Base-by-base conservation (phyloP, 768 basidiomycete genomes). In the Chalciporus pseudorubinellus region DNA sequence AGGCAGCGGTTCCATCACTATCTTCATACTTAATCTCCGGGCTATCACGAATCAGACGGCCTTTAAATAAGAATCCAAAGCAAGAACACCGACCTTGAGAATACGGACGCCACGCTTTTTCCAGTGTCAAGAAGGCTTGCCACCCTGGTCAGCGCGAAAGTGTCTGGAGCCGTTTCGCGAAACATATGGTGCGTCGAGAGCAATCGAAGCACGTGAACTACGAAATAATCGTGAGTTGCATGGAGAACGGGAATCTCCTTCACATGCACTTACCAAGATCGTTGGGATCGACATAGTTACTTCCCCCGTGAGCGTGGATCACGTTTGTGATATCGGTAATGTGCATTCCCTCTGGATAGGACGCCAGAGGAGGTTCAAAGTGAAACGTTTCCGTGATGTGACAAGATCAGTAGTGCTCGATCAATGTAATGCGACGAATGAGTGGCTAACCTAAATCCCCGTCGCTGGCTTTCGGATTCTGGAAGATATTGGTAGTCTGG, bases 181-280 rank as follows among this genome's bases (percentile, higher is more conserved):
- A 87, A 73, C 46, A 91, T 79, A 64, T 91, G 88, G 61, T 89
- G 87, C 0, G 89, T 88, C 11, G 88, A 87, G 40, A 92, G 77
- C 20, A 90, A 74, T 39, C 89, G 84, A 36, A 92, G 77, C 29
- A 81, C 77, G 60, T 90, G 89, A 4, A 82, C 88, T 89, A 16
- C 26, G 5, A 18, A 21, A 39, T 6, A 26, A 42, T 13, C 11
- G 33, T 36, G 19, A 26, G 9, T 6, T 26, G 26, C 26, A 26
- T 26, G 6, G 14, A 28, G 14, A 38, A 31, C 36, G 14, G 6
- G 7, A 6, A 9, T 26, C n/a, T 16, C 19, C 49, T 22, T 22
- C 0, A 22, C 26, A 10, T 18, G 18, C 20, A 33, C 54, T 26
- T 39, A 58, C 64, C 59, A n/a, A 66, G 51, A 26, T 62, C 50